A percentile compares a stretch with the other conserved stretches of the same genome.
phyloP scores from a whole-genome alignment of 2,329 filamentous ascomycete genomes.

The Alternaria angustiovoidea region DNA sequence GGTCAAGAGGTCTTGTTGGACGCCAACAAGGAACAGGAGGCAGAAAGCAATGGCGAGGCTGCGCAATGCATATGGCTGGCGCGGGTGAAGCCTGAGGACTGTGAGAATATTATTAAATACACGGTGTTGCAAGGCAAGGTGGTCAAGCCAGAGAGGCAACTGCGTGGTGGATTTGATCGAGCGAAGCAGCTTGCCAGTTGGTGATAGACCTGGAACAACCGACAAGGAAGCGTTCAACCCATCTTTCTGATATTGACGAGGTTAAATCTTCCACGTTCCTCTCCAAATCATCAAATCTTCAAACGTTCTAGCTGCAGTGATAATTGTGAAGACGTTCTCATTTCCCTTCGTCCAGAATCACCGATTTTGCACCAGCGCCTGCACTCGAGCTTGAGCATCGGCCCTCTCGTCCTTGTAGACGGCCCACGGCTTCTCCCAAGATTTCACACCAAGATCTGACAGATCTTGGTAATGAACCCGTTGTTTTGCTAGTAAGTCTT shows the following conservation, averaged over 20 bases:
- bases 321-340: fast-evolving
- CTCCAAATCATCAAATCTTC: no score
- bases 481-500: fast-evolving
- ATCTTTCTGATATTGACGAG: no score
- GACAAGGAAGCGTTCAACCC: fast-evolving
- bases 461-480: no score
- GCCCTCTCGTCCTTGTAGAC: no score
- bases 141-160: slow-evolving; percentile 84
- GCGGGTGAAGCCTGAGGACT: slow-evolving; percentile 83
- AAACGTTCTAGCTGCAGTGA: no score
- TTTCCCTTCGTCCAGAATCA: no score
- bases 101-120: slow-evolving; percentile 88
- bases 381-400: no score
- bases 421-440: no score
- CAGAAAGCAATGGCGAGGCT: slow-evolving; percentile 58
- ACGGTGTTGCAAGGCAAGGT: slow-evolving; percentile 94
- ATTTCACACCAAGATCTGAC: no score
- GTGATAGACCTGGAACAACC: slow-evolving; percentile 55
- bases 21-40: slow-evolving; percentile 49
- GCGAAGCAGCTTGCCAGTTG: slow-evolving; percentile 83
- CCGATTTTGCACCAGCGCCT: no score
- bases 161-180: slow-evolving; percentile 91
- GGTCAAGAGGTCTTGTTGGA: slow-evolving; percentile 46
- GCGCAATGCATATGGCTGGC: slow-evolving; percentile 94
- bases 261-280: no score